Base-by-base conservation (phyloP, 805 yeast species). In the Candida xiaguanensis region DNA sequence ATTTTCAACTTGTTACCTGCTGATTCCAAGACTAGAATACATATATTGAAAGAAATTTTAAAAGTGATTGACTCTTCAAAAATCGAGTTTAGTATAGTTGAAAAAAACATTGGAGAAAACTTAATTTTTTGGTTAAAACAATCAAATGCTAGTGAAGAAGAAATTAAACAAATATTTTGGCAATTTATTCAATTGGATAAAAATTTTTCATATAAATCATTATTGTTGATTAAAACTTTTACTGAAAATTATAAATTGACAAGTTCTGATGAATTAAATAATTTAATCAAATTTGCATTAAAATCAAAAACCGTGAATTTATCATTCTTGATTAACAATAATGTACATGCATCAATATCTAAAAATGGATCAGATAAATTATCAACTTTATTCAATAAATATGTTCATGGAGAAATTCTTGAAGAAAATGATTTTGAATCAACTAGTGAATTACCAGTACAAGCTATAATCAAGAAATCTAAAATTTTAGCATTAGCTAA, bases 1-100 rank as follows among this genome's bases (percentile, higher is more conserved):
- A 54, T 65, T 31, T 69, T 68, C 63, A 69, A 68, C 56, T 61
- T 67, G 39, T 49, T 68, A 39, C 67, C 70, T 30, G 57, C 51
- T 38, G 41, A 59, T 7, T 60, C 68, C 16, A 39, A 48, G 25
- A 46, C 52, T 39, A 59, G 73, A 53, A 46, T 62, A 23, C 49
- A 45, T 41, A 53, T 67, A 25, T 47, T 68, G 30, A 41, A 55
- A 36, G 50, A 52, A 34, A 66, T 67, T 40, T 58, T 69, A 46
- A 39, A 52, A 17, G 56, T 65, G 27, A 60, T 60, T 24, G 43
- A 60, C 36, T 43, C 47, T 16, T 56, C 66, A 15, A 49, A 57
- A 24, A 49, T 61, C 40, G 61, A 60, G 40, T 68, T 58, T 40
- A 47, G 51, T 32, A 54, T 65, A 45, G 46, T 69, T 39, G 61